These are phyloP conservation scores for Aspergillus japonicus DNA, from an alignment of 2,329 filamentous ascomycete genomes.

Conservation along the genomic window DNA sequence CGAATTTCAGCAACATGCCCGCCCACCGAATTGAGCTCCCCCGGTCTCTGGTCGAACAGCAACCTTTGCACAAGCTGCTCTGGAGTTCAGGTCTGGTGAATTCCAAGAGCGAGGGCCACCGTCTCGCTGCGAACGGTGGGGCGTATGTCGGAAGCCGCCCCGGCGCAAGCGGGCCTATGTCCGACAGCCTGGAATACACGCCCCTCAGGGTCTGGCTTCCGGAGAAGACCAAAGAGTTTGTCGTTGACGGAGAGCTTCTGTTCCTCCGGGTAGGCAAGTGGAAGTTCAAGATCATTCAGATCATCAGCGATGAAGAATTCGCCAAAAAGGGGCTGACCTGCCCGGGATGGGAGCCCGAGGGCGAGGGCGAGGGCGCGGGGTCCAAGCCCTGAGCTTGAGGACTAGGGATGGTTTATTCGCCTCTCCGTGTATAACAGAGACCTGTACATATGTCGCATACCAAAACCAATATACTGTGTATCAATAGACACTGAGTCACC, in stretches of 20 bases:
- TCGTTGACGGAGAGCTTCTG: conserved; percentile 53
- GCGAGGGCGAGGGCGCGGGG: conserved; percentile 3
- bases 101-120: conserved; percentile 53
- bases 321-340: conserved; percentile 45
- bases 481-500: not conserved
- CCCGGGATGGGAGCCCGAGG: conserved; percentile 51
- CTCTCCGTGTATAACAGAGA: conserved; percentile 14
- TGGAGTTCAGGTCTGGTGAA: conserved; percentile 52
- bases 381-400: not conserved
- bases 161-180: conserved; percentile 42
- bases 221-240: conserved; percentile 47
- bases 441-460: conserved; percentile 15
- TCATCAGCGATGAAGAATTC: conserved; percentile 57
- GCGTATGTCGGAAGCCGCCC: conserved; percentile 50
- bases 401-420: not conserved
- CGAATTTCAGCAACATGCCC: conserved; percentile 41
- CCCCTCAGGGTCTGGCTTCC: conserved; percentile 47
- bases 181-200: conserved; percentile 49
- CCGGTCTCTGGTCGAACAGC: conserved; percentile 48
- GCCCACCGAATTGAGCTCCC: conserved; percentile 46
- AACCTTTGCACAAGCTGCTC: conserved; percentile 51
- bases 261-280: conserved; percentile 60
- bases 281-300: conserved; percentile 57
- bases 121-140: conserved; percentile 50
- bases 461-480: not conserved